These are phyloP conservation scores for Fusarium duplospermum DNA, from an alignment of 2,329 filamentous ascomycete genomes.

Conservation along the genomic window DNA sequence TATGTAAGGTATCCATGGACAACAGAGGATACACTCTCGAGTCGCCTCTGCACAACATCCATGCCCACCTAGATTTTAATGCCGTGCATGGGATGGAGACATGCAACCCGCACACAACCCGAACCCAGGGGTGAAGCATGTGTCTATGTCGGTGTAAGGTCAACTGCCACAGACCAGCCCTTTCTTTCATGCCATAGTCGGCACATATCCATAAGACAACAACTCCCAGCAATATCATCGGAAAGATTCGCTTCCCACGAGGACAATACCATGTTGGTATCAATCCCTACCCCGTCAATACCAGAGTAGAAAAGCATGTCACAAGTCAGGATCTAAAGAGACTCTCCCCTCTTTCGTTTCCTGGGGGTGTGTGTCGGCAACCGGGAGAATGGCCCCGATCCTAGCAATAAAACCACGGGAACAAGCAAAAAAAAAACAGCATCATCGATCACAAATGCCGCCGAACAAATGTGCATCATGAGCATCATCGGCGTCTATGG, in stretches of 20 bases:
- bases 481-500: background rate
- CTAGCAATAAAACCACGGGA: conserved; percentile 1
- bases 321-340: background rate
- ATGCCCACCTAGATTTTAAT: conserved; percentile 13
- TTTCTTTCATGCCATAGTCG: background rate
- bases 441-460: background rate
- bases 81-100: conserved; percentile 22
- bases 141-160: conserved; percentile 1
- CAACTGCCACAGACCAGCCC: background rate
- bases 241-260: background rate
- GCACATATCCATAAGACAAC: background rate
- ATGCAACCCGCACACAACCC: background rate
- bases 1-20: background rate
- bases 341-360: background rate
- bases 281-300: background rate
- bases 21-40: background rate
- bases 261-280: background rate
- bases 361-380: background rate
- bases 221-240: background rate
- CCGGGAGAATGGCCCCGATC: background rate
- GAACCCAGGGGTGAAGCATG: conserved; percentile 7
- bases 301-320: background rate
- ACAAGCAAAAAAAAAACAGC: conserved; percentile 4
- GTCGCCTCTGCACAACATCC: conserved; percentile 11
- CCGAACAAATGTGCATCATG: conserved; percentile 13